Percentiles rank a stretch among this genome's conserved stretches.
Evolutionary conservation across 1,139 yeast genomes (phyloP).

Genomic region (Candida pseudoviswanathii): DNA sequence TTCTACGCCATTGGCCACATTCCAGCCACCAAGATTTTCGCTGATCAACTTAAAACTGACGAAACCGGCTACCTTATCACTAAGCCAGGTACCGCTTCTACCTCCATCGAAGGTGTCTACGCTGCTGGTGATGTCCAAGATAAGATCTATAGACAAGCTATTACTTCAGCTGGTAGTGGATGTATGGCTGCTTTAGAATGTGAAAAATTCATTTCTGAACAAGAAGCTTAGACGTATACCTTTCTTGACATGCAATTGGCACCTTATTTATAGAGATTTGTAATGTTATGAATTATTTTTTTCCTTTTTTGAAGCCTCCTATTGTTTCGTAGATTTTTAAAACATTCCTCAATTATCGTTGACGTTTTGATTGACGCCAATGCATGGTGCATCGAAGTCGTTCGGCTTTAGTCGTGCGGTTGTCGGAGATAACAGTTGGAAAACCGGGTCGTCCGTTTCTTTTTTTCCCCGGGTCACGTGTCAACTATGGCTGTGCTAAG

Average conservation of each 20-base stretch:
- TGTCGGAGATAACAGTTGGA: too few species aligned
- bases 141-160: constrained; percentile 95
- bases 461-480: too few species aligned
- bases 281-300: background rate
- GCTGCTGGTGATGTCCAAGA: constrained; percentile 99
- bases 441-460: too few species aligned
- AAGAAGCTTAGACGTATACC: constrained; percentile 35
- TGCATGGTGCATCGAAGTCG: too few species aligned
- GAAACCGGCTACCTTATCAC: constrained; percentile 87
- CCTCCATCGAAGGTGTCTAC: constrained; percentile 89
- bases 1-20: constrained; percentile 98
- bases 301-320: too few species aligned
- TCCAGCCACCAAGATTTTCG: constrained; percentile 85
- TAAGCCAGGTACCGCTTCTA: constrained; percentile 81
- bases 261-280: constrained; percentile 4
- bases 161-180: constrained; percentile 98
- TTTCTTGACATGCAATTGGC: constrained; percentile 1
- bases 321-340: too few species aligned
- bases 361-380: too few species aligned
- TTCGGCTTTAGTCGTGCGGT: too few species aligned
- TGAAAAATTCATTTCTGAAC: constrained; percentile 78
- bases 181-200: constrained; percentile 99
- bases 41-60: constrained; percentile 79
- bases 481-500: too few species aligned
- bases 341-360: too few species aligned